Base-by-base conservation (phyloP, 169 alveolate species). In the Plasmodium gallinaceum region DNA sequence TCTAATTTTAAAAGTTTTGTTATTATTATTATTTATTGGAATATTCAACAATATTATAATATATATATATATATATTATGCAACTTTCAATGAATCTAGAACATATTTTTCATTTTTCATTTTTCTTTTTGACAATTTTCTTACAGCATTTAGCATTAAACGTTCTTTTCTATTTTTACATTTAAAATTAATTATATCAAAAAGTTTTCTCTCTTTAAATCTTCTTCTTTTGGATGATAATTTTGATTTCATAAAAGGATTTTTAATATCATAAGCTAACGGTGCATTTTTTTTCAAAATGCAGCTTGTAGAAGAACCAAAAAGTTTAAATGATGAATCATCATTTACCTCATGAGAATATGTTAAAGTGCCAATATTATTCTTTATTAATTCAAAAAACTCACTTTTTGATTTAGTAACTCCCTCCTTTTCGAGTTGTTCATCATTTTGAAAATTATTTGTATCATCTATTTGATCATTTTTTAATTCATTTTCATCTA, bases 161-260 rank as follows among this genome's bases (percentile, higher is more conserved):
- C 96, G 88, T 54, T 94, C 96, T 26, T 92, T 70, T 62, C 94
- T 90, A 26, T 88, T 94, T 65, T 92, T 92, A 46, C 95, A 94
- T n/a, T 94, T 74, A 61, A 88, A 90, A 46, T 73, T 89, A 24
- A 94, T 93, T 54, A 90, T 91, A 26, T 92, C 89, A 48, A 94
- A 94, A n/a, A 88, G 91, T 20, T 88, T 93, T 60, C 93, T 73
- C 65, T 92, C 94, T 37, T 94, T 88, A 65, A 71, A 92, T 42
- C 95, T 78, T 45, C 96, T 88, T 62, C 96, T 52, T 70, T 88
- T 76, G 9, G 96, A 94, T 8, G 96, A 92, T 78, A 90, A 66
- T 65, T 76, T 51, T 16, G 96, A 87, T 37, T 93, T 88, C 65
- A 85, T 90, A 76, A 86, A 94, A 14, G 95, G 96, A 57, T 90